phyloP scores from a whole-genome alignment of 768 basidiomycete species.

The Xerocomellus dryophilus region DNA sequence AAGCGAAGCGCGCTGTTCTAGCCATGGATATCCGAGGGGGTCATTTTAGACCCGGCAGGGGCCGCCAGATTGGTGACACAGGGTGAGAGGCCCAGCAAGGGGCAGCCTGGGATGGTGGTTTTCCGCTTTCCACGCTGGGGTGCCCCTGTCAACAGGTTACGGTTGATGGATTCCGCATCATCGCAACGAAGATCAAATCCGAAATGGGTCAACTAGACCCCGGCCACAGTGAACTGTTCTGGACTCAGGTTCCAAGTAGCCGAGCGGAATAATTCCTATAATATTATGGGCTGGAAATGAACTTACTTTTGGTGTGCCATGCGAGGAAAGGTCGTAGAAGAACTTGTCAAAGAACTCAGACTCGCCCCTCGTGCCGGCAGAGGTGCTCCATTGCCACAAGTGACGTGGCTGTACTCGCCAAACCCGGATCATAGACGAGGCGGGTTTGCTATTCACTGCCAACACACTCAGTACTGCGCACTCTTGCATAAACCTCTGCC shows the following conservation, averaged over 20 bases:
- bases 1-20: neutral
- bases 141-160: conserved; percentile 28
- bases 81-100: conserved; percentile 19
- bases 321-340: neutral
- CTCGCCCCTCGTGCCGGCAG: neutral
- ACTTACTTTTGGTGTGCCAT: conserved; percentile 1
- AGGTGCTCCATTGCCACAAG: neutral
- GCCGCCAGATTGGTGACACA: neutral
- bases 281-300: neutral
- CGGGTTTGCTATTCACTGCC: neutral
- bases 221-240: conserved; percentile 9
- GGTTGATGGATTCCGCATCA: conserved; percentile 19
- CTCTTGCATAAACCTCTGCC: neutral
- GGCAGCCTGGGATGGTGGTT: conserved; percentile 15
- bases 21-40: conserved; percentile 22
- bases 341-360: neutral
- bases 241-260: neutral
- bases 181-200: conserved; percentile 28
- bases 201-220: conserved; percentile 16
- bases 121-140: conserved; percentile 26
- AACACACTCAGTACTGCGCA: neutral
- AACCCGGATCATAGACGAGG: conserved; percentile 7
- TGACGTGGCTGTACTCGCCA: conserved; percentile 22
- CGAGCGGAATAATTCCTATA: neutral
- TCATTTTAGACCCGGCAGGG: conserved; percentile 2